phyloP scores from a whole-genome alignment of 371 early-diverging fungal genomes.

The Mucor irregularis region DNA sequence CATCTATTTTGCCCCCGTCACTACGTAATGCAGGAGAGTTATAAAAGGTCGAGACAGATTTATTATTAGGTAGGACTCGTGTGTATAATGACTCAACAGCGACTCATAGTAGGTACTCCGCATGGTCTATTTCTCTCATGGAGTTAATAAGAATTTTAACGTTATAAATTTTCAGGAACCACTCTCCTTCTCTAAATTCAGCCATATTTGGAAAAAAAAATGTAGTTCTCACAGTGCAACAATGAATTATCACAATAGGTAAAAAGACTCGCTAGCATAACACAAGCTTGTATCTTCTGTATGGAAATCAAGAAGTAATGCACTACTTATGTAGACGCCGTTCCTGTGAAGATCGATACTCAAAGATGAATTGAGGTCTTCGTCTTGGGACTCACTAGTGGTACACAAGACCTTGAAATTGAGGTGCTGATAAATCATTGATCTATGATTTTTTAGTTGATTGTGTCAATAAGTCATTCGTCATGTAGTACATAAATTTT shows the following conservation, averaged over 20 bases:
- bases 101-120: no score
- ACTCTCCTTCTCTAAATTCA: not conserved
- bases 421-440: conserved; percentile 1
- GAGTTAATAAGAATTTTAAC: no score
- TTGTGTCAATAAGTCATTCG: conserved; percentile 2
- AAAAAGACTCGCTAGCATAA: no score
- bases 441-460: not conserved
- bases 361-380: no score
- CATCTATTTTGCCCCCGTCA: no score
- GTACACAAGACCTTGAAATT: not conserved
- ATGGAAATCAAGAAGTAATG: not conserved
- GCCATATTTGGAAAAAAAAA: not conserved
- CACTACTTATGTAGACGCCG: not conserved
- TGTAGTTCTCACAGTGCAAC: not conserved
- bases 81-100: no score
- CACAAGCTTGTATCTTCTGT: not conserved
- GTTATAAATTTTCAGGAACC: conserved; percentile 5
- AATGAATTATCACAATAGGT: not conserved
- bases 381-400: not conserved
- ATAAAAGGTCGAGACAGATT: no score
- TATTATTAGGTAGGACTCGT: no score
- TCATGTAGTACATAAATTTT: not conserved
- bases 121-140: no score
- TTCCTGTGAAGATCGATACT: no score
- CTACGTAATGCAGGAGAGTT: no score